These are phyloP conservation scores for Phylloporus arenicola DNA, from an alignment of 768 basidiomycete genomes.

Conservation along the genomic window DNA sequence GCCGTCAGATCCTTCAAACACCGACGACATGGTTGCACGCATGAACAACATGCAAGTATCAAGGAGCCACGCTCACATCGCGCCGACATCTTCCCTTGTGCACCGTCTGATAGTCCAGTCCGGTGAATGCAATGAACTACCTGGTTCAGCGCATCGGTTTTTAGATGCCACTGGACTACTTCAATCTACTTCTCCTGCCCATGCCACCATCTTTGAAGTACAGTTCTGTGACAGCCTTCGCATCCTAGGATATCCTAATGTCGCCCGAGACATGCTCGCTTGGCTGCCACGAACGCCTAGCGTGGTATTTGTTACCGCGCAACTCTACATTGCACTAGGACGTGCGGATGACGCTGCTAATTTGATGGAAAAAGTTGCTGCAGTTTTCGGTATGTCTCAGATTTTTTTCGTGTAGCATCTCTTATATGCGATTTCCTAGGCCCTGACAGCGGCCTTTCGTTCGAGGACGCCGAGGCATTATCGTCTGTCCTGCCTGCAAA, in stretches of 20 bases:
- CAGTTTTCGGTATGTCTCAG: slow-evolving; percentile 59
- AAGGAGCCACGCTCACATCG: slow-evolving; percentile 38
- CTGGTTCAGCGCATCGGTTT: slow-evolving; percentile 63
- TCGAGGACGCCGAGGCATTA: slow-evolving; percentile 63
- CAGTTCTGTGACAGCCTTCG: slow-evolving; percentile 68
- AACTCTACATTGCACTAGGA: slow-evolving; percentile 60
- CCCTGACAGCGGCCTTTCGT: slow-evolving; percentile 44
- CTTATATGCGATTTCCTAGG: slow-evolving; percentile 30
- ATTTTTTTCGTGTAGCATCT: neutral
- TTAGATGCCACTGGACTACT: slow-evolving; percentile 63
- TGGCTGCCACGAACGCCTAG: slow-evolving; percentile 80
- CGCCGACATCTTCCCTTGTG: slow-evolving; percentile 56
- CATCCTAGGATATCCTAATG: slow-evolving; percentile 53
- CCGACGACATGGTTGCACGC: slow-evolving; percentile 59
- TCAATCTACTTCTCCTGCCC: slow-evolving; percentile 61
- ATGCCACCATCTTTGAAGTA: slow-evolving; percentile 64
- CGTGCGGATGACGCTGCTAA: slow-evolving; percentile 68
- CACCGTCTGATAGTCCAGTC: slow-evolving; percentile 56
- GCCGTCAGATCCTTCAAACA: slow-evolving; percentile 33
- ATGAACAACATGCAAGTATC: slow-evolving; percentile 75
- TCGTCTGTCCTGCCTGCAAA: slow-evolving; percentile 54
- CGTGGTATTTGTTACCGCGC: slow-evolving; percentile 65
- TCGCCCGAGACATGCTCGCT: slow-evolving; percentile 59
- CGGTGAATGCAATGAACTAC: slow-evolving; percentile 44
- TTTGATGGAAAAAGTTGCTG: slow-evolving; percentile 68